Percentiles rank a stretch among this genome's conserved stretches.
phyloP scores from a whole-genome alignment of 257 asterid species.

The Salvia hispanica region DNA sequence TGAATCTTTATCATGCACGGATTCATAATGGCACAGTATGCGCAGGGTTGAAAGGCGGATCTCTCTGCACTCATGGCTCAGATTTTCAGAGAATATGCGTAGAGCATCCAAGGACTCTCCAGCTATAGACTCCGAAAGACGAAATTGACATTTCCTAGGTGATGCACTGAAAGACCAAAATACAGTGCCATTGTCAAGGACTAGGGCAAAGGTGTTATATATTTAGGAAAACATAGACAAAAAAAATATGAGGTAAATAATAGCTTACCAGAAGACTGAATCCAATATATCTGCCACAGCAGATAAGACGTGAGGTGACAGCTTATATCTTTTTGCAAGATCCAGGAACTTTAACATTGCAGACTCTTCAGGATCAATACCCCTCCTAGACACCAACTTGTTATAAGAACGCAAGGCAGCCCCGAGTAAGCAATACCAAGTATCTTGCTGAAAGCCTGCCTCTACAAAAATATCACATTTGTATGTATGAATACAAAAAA shows the following conservation, averaged over 20 bases:
- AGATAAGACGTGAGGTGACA: constrained; percentile 72
- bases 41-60: constrained; percentile 80
- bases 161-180: constrained; percentile 47
- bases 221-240: constrained; percentile 22
- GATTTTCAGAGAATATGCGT: constrained; percentile 61
- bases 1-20: constrained; percentile 38
- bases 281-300: constrained; percentile 80
- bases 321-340: constrained; percentile 66
- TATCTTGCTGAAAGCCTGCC: constrained; percentile 44
- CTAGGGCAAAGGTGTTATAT: background rate
- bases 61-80: constrained; percentile 57
- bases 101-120: constrained; percentile 51
- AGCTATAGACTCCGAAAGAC: constrained; percentile 52
- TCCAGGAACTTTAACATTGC: constrained; percentile 50
- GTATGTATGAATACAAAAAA: constrained; percentile 9
- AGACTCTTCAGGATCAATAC: constrained; percentile 42
- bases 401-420: constrained; percentile 64
- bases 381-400: constrained; percentile 47
- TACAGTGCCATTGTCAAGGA: constrained; percentile 26
- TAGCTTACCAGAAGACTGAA: constrained; percentile 59
- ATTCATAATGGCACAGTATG: constrained; percentile 79
- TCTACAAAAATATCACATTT: constrained; percentile 31
- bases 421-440: constrained; percentile 77
- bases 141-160: constrained; percentile 39
- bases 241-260: background rate